phyloP scores from a whole-genome alignment of 2,329 filamentous ascomycete species.

The Drechslerella dactyloides region DNA sequence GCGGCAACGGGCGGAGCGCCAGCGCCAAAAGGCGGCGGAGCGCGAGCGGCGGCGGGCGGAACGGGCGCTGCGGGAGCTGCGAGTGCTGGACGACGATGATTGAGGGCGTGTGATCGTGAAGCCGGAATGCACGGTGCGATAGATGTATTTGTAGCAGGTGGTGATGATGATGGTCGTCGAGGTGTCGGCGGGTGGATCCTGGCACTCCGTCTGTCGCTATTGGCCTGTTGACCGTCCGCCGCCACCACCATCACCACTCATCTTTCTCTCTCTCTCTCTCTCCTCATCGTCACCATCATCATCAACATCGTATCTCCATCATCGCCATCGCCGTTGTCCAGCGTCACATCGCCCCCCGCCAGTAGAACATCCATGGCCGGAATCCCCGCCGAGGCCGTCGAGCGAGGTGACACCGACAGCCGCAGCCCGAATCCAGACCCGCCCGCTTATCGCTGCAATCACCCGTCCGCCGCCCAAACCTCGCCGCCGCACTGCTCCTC shows the following conservation, averaged over 20 bases:
- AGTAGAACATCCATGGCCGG: constrained; percentile 25
- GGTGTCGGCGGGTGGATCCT: background rate
- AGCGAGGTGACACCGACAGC: constrained; percentile 15
- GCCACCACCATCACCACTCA: background rate
- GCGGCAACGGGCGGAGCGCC: constrained; percentile 22
- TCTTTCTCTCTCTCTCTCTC: background rate
- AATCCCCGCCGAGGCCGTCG: constrained; percentile 13
- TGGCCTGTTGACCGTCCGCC: background rate
- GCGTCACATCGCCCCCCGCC: background rate
- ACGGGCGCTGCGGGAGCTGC: constrained; percentile 23
- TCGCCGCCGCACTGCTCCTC: background rate
- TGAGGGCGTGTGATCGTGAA: background rate
- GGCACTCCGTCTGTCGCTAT: background rate
- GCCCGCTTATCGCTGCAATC: constrained; percentile 18
- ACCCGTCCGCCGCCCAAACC: background rate
- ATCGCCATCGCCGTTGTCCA: background rate
- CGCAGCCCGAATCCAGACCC: background rate
- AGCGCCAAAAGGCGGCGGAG: constrained; percentile 28
- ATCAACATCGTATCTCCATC: background rate
- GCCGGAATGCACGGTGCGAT: too few relatives aligned
- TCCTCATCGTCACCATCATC: background rate
- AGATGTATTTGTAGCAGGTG: too few relatives aligned
- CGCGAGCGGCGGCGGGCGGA: constrained; percentile 32
- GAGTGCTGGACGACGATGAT: background rate
- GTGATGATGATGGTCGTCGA: background rate